A percentile compares a stretch with the other conserved stretches of the same genome.
Conservation (phyloP, 345 rosid genomes). For the Pugionium cornutum region DNA sequence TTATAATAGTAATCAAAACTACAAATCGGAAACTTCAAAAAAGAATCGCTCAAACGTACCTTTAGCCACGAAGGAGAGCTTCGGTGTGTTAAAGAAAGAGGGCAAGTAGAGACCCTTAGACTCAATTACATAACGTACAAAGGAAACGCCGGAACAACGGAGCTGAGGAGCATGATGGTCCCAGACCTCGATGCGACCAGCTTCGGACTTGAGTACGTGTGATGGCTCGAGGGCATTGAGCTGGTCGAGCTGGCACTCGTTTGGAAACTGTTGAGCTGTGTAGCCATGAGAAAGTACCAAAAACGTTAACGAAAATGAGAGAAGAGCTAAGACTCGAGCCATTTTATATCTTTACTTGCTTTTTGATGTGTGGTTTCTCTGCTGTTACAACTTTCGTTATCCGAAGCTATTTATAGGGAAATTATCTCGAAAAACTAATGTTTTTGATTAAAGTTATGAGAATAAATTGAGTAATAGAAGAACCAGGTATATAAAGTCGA, state of each 20-base stretch:
- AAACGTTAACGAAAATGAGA: constrained; percentile 45
- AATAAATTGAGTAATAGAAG: constrained; percentile 20
- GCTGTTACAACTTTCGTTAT: not conserved
- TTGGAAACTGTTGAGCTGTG: constrained; percentile 42
- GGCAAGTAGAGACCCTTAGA: constrained; percentile 65
- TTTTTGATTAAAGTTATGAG: not conserved
- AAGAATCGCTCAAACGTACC: constrained; percentile 39
- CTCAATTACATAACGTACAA: constrained; percentile 46
- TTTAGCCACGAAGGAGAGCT: constrained; percentile 52
- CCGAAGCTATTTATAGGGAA: constrained; percentile 29
- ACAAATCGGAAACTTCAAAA: too few species aligned
- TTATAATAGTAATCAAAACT: too few species aligned
- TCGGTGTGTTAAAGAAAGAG: constrained; percentile 43
- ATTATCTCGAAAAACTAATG: not conserved
- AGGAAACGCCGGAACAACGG: constrained; percentile 60
- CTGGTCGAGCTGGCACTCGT: constrained; percentile 56
- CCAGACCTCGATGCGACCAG: constrained; percentile 60
- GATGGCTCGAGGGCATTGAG: constrained; percentile 55
- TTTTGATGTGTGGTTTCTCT: constrained; percentile 4
- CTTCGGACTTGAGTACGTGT: constrained; percentile 49
- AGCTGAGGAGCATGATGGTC: constrained; percentile 56
- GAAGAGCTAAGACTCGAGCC: constrained; percentile 40
- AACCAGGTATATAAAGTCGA: constrained; percentile 28
- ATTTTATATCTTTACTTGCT: constrained; percentile 16
- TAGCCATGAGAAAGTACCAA: constrained; percentile 48